Evolutionary conservation across 2,329 filamentous ascomycete genomes (phyloP).

Genomic region (Thielaviopsis ethacetica): DNA sequence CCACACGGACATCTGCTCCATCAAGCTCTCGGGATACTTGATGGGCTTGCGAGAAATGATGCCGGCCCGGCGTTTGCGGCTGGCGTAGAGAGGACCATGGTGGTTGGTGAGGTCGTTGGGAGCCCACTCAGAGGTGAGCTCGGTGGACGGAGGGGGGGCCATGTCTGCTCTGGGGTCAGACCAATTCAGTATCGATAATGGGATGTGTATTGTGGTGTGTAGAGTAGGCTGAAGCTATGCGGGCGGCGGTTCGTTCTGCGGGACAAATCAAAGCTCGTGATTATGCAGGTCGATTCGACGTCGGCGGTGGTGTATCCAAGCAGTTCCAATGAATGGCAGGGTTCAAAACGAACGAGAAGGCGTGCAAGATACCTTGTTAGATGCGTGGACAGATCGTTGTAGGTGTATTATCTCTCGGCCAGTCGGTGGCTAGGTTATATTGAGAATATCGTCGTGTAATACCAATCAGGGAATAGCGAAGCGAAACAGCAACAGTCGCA

Average conservation of each 20-base stretch:
- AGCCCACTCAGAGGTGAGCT: slow-evolving; percentile 11
- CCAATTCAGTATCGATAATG: neutral
- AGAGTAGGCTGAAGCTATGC: neutral
- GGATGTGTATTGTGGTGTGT: neutral
- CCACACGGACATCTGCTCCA: slow-evolving; percentile 46
- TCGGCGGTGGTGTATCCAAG: neutral
- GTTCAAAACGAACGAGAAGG: neutral
- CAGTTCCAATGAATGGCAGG: neutral
- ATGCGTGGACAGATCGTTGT: neutral
- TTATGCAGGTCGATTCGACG: neutral
- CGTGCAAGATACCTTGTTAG: neutral
- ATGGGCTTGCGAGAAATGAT: slow-evolving; percentile 11
- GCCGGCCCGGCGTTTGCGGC: slow-evolving; percentile 10
- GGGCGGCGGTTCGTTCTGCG: neutral
- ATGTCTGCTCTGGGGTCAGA: neutral
- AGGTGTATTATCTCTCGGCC: neutral
- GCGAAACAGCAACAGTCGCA: neutral
- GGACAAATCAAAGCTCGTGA: neutral
- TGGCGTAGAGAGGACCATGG: slow-evolving; percentile 11
- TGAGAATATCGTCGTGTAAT: neutral
- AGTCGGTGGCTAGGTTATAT: neutral
- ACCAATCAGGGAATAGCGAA: neutral
- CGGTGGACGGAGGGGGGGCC: slow-evolving; percentile 5
- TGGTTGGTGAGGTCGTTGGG: slow-evolving; percentile 12
- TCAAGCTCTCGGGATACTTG: slow-evolving; percentile 10